phyloP scores from a whole-genome alignment of 768 basidiomycete species.

The Amanita muscaria region DNA sequence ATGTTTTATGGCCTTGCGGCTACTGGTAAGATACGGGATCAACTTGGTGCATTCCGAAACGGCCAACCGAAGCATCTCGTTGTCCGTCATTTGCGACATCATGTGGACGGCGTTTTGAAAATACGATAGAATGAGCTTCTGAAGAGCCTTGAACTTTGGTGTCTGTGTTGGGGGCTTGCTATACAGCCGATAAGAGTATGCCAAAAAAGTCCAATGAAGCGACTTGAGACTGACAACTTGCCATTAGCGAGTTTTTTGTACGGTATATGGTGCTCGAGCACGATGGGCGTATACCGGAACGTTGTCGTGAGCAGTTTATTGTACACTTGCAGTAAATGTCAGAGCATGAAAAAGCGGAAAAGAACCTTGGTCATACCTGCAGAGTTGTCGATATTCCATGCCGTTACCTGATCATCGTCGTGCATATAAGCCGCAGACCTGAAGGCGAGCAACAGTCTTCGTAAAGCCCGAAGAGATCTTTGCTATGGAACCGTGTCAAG shows the following conservation, averaged over 20 bases:
- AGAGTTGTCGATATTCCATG: constrained; percentile 81
- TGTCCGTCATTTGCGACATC: constrained; percentile 65
- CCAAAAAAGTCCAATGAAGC: constrained; percentile 1
- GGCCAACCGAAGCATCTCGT: constrained; percentile 57
- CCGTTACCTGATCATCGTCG: constrained; percentile 69
- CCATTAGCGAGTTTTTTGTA: constrained; percentile 77
- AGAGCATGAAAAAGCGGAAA: neutral
- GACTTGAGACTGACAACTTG: constrained; percentile 68
- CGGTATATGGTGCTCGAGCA: constrained; percentile 81
- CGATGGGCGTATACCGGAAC: constrained; percentile 83
- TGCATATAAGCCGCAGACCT: constrained; percentile 86
- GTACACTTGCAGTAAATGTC: constrained; percentile 56
- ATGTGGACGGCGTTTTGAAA: constrained; percentile 82
- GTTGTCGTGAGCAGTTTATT: constrained; percentile 85
- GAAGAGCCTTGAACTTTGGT: constrained; percentile 71
- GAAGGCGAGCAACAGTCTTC: constrained; percentile 84
- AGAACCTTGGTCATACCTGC: constrained; percentile 38
- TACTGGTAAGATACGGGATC: constrained; percentile 79
- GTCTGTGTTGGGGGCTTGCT: constrained; percentile 85
- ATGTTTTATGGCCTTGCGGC: constrained; percentile 73
- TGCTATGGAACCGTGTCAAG: constrained; percentile 38
- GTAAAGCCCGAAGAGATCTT: constrained; percentile 73
- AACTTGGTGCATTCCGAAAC: constrained; percentile 82
- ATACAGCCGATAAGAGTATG: constrained; percentile 4
- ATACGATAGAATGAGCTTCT: constrained; percentile 82